Conservation (phyloP, 129 eudicot genomes). For the Pittosporum tobira region DNA sequence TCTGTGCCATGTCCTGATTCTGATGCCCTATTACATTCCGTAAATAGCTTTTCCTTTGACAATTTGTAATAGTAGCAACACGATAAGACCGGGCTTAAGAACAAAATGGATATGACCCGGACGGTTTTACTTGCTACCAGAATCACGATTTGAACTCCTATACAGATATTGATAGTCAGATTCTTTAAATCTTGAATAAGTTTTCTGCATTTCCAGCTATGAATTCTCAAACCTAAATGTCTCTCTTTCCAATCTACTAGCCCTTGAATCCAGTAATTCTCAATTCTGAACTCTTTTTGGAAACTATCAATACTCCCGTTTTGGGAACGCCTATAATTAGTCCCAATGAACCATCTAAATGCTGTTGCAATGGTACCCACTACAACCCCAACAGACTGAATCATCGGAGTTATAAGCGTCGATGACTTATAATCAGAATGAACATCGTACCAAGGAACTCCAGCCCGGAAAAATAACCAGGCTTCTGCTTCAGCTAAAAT, state of each 20-base stretch:
- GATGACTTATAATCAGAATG: slow-evolving; percentile 13
- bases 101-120: slow-evolving; percentile 15
- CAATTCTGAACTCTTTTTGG: slow-evolving; percentile 11
- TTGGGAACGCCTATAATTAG: slow-evolving; percentile 5
- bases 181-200: slow-evolving; percentile 24
- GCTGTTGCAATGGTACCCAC: slow-evolving; percentile 14
- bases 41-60: slow-evolving; percentile 6
- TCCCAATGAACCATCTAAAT: slow-evolving; percentile 15
- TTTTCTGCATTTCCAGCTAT: slow-evolving; percentile 20
- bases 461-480: not conserved
- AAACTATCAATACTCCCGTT: not conserved
- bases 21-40: not conserved
- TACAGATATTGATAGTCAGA: slow-evolving; percentile 16
- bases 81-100: slow-evolving; percentile 1
- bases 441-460: not conserved
- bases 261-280: slow-evolving; percentile 19
- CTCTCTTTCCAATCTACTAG: slow-evolving; percentile 19
- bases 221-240: not conserved
- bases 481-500: slow-evolving; percentile 6
- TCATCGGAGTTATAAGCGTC: not conserved
- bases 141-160: slow-evolving; percentile 27
- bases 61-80: slow-evolving; percentile 9
- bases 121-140: slow-evolving; percentile 38
- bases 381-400: slow-evolving; percentile 6
- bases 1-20: not conserved